Evolutionary conservation across 768 basidiomycete species (phyloP).

Genomic region (Podaxis sp.): DNA sequence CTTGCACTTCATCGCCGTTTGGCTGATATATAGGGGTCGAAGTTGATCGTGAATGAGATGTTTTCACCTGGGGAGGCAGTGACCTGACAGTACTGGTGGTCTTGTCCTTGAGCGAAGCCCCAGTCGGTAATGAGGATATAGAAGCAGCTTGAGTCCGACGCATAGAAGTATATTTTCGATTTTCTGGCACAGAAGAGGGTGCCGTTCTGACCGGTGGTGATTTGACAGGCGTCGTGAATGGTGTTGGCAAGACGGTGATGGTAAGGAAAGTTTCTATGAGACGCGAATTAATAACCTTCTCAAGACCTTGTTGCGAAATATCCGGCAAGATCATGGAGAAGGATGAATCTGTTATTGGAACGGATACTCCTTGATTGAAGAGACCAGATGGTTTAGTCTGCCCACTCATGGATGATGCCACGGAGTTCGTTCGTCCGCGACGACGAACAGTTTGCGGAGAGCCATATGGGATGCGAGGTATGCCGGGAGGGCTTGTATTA

Average conservation of each 20-base stretch:
- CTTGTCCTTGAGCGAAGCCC: not conserved
- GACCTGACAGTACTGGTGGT: not conserved
- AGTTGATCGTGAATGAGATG: constrained; percentile 1
- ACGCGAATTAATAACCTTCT: constrained; percentile 70
- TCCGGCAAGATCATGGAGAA: constrained; percentile 42
- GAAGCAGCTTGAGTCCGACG: constrained; percentile 3
- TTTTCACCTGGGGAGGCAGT: not conserved
- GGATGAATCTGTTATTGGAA: constrained; percentile 20
- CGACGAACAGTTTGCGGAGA: constrained; percentile 16
- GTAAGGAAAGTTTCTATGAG: constrained; percentile 78
- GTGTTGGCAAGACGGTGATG: constrained; percentile 36
- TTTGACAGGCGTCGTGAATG: constrained; percentile 11
- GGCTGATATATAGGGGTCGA: not conserved
- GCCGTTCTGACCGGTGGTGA: constrained; percentile 5
- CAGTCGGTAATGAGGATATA: constrained; percentile 1
- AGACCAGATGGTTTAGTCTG: not conserved
- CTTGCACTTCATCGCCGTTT: not conserved
- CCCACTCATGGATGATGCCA: constrained; percentile 44
- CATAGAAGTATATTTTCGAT: constrained; percentile 1
- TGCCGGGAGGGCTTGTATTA: not conserved
- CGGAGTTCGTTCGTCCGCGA: constrained; percentile 48
- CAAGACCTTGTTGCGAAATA: constrained; percentile 67
- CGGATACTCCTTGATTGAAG: constrained; percentile 17
- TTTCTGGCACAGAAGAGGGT: not conserved
- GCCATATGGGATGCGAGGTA: constrained; percentile 5